These are phyloP conservation scores for Halophytophthora batemanensis DNA, from an alignment of 352 stramenopile species.

Conservation along the genomic window DNA sequence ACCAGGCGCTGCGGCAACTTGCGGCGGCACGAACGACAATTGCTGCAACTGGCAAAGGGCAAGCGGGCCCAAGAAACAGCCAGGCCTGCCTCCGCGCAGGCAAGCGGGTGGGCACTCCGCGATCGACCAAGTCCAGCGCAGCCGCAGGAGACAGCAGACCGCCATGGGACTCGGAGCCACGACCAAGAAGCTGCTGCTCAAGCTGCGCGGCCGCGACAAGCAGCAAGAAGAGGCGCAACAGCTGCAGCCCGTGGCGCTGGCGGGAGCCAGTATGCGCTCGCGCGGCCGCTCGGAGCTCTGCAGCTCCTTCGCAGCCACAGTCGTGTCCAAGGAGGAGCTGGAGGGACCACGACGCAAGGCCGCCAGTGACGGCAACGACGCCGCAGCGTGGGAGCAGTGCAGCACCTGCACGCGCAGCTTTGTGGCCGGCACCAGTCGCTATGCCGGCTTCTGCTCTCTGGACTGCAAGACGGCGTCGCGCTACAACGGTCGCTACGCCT, in stretches of 20 bases:
- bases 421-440: constrained; percentile 44
- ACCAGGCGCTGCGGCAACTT: no score
- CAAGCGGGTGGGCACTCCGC: constrained; percentile 3
- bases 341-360: constrained; percentile 40
- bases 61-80: no score
- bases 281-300: constrained; percentile 50
- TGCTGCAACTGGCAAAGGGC: no score
- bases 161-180: constrained; percentile 44
- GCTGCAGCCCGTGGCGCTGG: constrained; percentile 63
- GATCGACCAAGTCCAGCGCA: constrained; percentile 9
- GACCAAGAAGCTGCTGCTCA: constrained; percentile 47
- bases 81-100: constrained; percentile 8
- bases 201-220: constrained; percentile 39
- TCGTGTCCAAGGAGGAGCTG: constrained; percentile 36
- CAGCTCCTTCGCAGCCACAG: constrained; percentile 55
- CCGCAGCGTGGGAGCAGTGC: constrained; percentile 40
- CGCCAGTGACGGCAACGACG: constrained; percentile 37
- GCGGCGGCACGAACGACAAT: no score
- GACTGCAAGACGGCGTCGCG: constrained; percentile 76
- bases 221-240: constrained; percentile 57
- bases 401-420: constrained; percentile 64
- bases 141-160: neutral
- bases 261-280: constrained; percentile 57
- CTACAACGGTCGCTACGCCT: constrained; percentile 35
- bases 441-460: constrained; percentile 62